phyloP scores from a whole-genome alignment of 169 alveolate genomes.

The Cyclospora cayetanensis region DNA sequence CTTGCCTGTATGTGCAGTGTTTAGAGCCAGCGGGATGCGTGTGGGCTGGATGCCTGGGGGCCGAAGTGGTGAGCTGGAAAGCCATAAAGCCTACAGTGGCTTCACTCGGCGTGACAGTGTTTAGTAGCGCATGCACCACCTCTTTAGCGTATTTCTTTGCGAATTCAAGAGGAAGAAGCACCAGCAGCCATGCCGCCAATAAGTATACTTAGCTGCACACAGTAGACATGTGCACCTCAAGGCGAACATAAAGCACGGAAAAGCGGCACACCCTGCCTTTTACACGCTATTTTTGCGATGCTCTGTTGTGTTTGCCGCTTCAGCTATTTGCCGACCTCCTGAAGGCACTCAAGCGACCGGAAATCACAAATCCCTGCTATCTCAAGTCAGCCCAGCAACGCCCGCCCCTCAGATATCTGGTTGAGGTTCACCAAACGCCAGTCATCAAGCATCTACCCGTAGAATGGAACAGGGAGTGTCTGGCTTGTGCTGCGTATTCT shows the following conservation, averaged over 20 bases:
- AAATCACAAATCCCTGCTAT: background rate
- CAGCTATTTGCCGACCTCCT: slow-evolving; percentile 42
- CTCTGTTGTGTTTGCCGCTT: background rate
- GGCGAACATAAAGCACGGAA: background rate
- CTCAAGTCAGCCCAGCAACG: slow-evolving; percentile 1
- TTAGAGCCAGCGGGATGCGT: slow-evolving; percentile 59
- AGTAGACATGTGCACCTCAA: too few relatives aligned
- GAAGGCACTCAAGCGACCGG: slow-evolving; percentile 5
- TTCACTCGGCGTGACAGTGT: background rate
- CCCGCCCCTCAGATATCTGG: too few relatives aligned
- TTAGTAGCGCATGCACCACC: background rate
- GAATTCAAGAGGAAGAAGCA: too few relatives aligned
- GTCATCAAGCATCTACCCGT: too few relatives aligned
- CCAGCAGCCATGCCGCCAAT: too few relatives aligned
- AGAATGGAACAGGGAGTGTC: background rate
- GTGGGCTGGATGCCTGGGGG: slow-evolving; percentile 68
- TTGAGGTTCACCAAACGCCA: too few relatives aligned
- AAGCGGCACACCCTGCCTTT: background rate
- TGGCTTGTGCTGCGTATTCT: background rate
- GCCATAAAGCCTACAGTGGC: background rate
- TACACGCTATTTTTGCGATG: background rate
- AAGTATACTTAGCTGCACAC: too few relatives aligned
- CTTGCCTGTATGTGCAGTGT: background rate
- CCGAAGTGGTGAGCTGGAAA: slow-evolving; percentile 64
- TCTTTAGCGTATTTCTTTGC: too few relatives aligned